phyloP scores from a whole-genome alignment of 139 green algal species.

The Closterium sp. region DNA sequence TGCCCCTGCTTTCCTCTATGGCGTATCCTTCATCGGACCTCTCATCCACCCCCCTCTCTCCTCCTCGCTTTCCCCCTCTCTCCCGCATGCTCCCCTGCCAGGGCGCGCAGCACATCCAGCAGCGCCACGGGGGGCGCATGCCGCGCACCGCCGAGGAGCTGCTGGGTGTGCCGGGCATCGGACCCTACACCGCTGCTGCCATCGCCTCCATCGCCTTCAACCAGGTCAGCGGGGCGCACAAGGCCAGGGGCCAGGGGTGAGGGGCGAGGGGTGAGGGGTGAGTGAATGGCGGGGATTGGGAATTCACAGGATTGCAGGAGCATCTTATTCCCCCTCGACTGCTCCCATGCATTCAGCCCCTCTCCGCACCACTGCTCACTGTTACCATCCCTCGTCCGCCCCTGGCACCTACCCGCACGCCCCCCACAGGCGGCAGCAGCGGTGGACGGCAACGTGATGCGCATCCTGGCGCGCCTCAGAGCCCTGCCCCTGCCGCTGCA shows the following conservation, averaged over 20 bases:
- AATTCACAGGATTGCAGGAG: too few relatives aligned
- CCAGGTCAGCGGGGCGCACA: conserved; percentile 20
- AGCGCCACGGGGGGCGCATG: conserved; percentile 67
- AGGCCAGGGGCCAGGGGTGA: neutral
- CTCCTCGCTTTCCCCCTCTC: neutral
- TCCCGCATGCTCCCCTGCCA: conserved; percentile 34
- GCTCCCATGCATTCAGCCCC: too few relatives aligned
- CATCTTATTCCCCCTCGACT: too few relatives aligned
- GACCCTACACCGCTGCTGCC: conserved; percentile 82
- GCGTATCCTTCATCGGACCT: too few relatives aligned
- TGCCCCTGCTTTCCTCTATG: too few relatives aligned
- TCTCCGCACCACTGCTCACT: too few relatives aligned
- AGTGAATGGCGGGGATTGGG: too few relatives aligned
- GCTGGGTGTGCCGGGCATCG: conserved; percentile 81
- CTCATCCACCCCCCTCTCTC: neutral
- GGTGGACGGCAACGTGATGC: conserved; percentile 94
- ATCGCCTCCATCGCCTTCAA: conserved; percentile 87
- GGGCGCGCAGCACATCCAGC: conserved; percentile 76
- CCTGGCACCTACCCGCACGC: too few relatives aligned
- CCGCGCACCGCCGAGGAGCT: conserved; percentile 68
- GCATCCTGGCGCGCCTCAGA: conserved; percentile 73
- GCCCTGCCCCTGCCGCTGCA: conserved; percentile 7
- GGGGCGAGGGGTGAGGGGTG: neutral
- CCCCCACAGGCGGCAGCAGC: conserved; percentile 54
- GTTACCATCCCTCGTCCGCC: neutral